These are phyloP conservation scores for Cladosporium sp. DNA, from an alignment of 2,329 filamentous ascomycete species.

Conservation along the genomic window DNA sequence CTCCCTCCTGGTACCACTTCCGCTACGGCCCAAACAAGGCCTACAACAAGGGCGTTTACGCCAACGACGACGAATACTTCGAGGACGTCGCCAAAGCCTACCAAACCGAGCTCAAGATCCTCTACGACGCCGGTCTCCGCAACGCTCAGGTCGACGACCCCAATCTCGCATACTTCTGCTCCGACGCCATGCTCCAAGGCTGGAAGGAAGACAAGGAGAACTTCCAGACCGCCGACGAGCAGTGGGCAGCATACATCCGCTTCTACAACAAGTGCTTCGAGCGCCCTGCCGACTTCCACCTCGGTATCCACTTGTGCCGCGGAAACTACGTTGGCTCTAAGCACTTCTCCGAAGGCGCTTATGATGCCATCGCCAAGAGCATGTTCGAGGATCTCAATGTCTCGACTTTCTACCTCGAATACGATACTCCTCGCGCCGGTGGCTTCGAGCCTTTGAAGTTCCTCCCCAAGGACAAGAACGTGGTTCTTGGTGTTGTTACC, in stretches of 20 bases:
- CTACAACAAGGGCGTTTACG: constrained; percentile 44
- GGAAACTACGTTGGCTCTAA: constrained; percentile 46
- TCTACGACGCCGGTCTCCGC: constrained; percentile 43
- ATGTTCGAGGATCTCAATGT: constrained; percentile 33
- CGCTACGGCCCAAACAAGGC: constrained; percentile 49
- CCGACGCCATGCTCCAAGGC: constrained; percentile 64
- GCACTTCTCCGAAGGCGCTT: constrained; percentile 46
- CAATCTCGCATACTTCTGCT: constrained; percentile 62
- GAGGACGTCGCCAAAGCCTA: constrained; percentile 45
- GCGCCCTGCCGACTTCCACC: constrained; percentile 65
- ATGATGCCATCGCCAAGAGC: constrained; percentile 42
- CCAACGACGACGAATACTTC: constrained; percentile 46
- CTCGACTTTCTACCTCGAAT: constrained; percentile 36
- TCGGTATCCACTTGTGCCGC: constrained; percentile 70
- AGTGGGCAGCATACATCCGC: constrained; percentile 70
- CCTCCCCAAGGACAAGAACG: constrained; percentile 45
- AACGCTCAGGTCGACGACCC: constrained; percentile 50
- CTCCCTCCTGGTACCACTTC: constrained; percentile 21
- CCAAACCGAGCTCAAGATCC: constrained; percentile 42
- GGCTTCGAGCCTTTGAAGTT: constrained; percentile 45
- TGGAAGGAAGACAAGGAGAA: constrained; percentile 67
- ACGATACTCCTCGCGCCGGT: constrained; percentile 46
- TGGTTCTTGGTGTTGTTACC: constrained; percentile 44
- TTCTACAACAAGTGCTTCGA: constrained; percentile 67
- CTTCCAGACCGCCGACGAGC: constrained; percentile 62